These are phyloP conservation scores for Globisporangium solare DNA, from an alignment of 352 stramenopile species.

Conservation along the genomic window DNA sequence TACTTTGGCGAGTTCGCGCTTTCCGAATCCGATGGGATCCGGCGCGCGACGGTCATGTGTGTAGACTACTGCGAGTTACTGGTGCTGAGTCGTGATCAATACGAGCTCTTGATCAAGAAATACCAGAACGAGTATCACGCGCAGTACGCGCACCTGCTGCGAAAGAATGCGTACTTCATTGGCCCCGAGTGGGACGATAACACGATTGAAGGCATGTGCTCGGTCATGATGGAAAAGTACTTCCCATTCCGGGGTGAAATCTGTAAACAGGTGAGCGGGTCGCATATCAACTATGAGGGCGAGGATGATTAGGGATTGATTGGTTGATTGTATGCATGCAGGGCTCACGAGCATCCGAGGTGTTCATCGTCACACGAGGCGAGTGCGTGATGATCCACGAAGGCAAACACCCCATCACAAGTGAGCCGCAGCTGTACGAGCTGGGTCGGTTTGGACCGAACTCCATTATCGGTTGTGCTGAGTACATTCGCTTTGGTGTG, in stretches of 20 bases:
- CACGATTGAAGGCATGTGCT: constrained; percentile 82
- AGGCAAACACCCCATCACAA: constrained; percentile 70
- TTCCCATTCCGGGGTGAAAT: constrained; percentile 65
- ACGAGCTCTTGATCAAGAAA: constrained; percentile 77
- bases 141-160: constrained; percentile 74
- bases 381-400: constrained; percentile 76
- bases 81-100: constrained; percentile 71
- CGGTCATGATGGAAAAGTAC: constrained; percentile 82
- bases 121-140: constrained; percentile 82
- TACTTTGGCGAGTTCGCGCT: constrained; percentile 79
- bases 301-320: neutral
- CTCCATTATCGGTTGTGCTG: constrained; percentile 71
- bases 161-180: constrained; percentile 74
- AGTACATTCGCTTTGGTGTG: constrained; percentile 34
- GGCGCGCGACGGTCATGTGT: constrained; percentile 65
- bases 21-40: constrained; percentile 56
- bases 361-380: constrained; percentile 72
- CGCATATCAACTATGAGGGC: neutral
- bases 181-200: constrained; percentile 76
- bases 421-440: constrained; percentile 51
- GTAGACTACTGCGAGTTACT: constrained; percentile 75
- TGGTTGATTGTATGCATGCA: constrained; percentile 10
- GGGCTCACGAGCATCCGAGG: constrained; percentile 62
- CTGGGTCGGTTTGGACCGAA: constrained; percentile 69
- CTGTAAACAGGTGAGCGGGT: constrained; percentile 55